Evolutionary conservation across 768 basidiomycete species (phyloP).

Genomic region (Termitomyces sp.): DNA sequence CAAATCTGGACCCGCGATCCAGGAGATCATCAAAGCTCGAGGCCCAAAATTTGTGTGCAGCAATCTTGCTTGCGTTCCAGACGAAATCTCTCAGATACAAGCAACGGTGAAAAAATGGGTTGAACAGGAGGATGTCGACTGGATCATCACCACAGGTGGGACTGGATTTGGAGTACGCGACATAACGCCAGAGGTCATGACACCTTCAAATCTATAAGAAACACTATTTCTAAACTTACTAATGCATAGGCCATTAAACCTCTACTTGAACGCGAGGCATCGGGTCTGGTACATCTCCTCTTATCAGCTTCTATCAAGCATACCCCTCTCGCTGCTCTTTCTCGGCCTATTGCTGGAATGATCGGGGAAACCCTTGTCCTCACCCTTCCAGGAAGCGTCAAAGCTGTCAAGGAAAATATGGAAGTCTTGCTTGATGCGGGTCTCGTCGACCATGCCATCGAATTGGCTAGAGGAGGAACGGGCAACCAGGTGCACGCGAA

Average conservation of each 20-base stretch:
- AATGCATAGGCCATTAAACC: conserved; percentile 59
- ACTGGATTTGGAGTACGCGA: conserved; percentile 85
- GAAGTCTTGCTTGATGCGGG: conserved; percentile 54
- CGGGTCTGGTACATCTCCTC: conserved; percentile 76
- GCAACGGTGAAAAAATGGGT: conserved; percentile 44
- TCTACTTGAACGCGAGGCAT: conserved; percentile 61
- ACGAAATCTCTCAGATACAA: conserved; percentile 55
- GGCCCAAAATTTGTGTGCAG: conserved; percentile 31
- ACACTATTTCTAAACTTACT: too few species aligned
- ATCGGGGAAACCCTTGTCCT: conserved; percentile 63
- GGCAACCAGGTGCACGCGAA: conserved; percentile 56
- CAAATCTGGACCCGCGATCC: conserved; percentile 64
- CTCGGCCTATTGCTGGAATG: conserved; percentile 80
- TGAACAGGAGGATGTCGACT: conserved; percentile 48
- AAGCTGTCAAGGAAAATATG: conserved; percentile 80
- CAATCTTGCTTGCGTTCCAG: conserved; percentile 53
- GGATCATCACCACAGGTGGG: conserved; percentile 82
- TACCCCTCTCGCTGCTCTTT: conserved; percentile 79
- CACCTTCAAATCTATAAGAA: too few species aligned
- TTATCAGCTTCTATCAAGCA: conserved; percentile 64
- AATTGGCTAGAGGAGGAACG: conserved; percentile 65
- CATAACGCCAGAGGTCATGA: conserved; percentile 86
- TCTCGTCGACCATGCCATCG: conserved; percentile 67
- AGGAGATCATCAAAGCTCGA: conserved; percentile 38
- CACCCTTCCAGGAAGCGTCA: conserved; percentile 82